Conservation (phyloP, 2,329 filamentous ascomycete species). For the Aureobasidium zeae region DNA sequence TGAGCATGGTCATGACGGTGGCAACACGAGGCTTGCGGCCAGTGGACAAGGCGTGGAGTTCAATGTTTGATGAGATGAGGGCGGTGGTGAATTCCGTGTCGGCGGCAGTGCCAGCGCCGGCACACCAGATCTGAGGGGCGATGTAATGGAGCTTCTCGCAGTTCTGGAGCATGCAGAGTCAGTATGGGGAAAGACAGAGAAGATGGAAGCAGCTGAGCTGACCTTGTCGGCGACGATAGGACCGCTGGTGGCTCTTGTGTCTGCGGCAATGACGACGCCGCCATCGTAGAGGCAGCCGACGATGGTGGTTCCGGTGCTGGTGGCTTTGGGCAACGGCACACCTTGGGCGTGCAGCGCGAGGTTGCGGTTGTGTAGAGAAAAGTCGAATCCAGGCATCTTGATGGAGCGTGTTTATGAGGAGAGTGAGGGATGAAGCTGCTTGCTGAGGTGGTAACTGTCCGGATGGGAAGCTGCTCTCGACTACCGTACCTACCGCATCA, state of each 20-base stretch:
- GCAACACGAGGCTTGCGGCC: slow-evolving; percentile 95
- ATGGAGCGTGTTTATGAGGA: slow-evolving; percentile 5
- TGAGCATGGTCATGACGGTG: slow-evolving; percentile 98
- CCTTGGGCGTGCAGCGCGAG: slow-evolving; percentile 87
- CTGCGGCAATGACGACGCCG: slow-evolving; percentile 95
- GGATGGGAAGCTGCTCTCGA: neutral
- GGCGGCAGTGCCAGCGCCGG: slow-evolving; percentile 91
- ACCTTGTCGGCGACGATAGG: slow-evolving; percentile 98
- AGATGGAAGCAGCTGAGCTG: slow-evolving; percentile 19
- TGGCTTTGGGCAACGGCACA: slow-evolving; percentile 91
- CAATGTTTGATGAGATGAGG: slow-evolving; percentile 96
- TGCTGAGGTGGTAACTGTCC: neutral
- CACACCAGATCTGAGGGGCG: slow-evolving; percentile 97
- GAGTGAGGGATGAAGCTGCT: slow-evolving; percentile 1
- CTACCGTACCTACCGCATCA: neutral
- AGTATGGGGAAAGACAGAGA: neutral
- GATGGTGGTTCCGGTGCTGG: slow-evolving; percentile 97
- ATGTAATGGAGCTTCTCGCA: slow-evolving; percentile 99
- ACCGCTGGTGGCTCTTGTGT: slow-evolving; percentile 92
- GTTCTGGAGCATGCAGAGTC: slow-evolving; percentile 47
- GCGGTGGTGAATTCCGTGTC: slow-evolving; percentile 99
- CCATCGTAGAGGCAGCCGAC: slow-evolving; percentile 95
- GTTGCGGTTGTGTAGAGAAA: slow-evolving; percentile 99
- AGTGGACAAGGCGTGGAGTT: slow-evolving; percentile 92
- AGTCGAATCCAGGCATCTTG: slow-evolving; percentile 91